phyloP scores from a whole-genome alignment of 768 basidiomycete genomes.

The Collybia sp. region DNA sequence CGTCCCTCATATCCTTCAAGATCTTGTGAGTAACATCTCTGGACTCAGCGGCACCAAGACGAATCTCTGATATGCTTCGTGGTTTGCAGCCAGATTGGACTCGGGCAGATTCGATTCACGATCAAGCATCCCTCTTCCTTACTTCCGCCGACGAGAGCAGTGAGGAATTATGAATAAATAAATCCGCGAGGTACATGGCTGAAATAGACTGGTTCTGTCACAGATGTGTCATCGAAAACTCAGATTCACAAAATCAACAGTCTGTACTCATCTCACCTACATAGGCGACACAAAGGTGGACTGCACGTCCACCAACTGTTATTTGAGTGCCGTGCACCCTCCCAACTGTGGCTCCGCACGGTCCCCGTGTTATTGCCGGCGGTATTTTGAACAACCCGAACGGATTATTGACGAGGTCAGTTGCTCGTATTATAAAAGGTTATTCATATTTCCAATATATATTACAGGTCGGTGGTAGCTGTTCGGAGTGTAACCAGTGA shows the following conservation, averaged over 20 bases:
- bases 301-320: constrained; percentile 43
- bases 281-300: constrained; percentile 42
- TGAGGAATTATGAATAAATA: constrained; percentile 15
- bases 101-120: constrained; percentile 29
- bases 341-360: constrained; percentile 30
- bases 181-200: constrained; percentile 20
- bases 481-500: constrained; percentile 11
- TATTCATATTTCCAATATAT: constrained; percentile 1
- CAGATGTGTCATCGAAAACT: constrained; percentile 66
- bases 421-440: constrained; percentile 16
- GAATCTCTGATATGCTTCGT: constrained; percentile 25
- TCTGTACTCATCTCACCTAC: constrained; percentile 55
- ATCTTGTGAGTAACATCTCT: constrained; percentile 4
- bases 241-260: constrained; percentile 40
- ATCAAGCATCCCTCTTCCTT: constrained; percentile 33
- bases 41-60: background rate
- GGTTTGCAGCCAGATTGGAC: constrained; percentile 23
- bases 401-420: constrained; percentile 40
- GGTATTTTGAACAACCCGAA: constrained; percentile 59
- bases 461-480: constrained; percentile 31
- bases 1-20: background rate
- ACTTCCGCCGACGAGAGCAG: constrained; percentile 50
- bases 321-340: constrained; percentile 46
- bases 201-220: constrained; percentile 10
- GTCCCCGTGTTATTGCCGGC: constrained; percentile 42